Conservation (phyloP, 2,329 filamentous ascomycete species). For the Trichoderma koningii region DNA sequence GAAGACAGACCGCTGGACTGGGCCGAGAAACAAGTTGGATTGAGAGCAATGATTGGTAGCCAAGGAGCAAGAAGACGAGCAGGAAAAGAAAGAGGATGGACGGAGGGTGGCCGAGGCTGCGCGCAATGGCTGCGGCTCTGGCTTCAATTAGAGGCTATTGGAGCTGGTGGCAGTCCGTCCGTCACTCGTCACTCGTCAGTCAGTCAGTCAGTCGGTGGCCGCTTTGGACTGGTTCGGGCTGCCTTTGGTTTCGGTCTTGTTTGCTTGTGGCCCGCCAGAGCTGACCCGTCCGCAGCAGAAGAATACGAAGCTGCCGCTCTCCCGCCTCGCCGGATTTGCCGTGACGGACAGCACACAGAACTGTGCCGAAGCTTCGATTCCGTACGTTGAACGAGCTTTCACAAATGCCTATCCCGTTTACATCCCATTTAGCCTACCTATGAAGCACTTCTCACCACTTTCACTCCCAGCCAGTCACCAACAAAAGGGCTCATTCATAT, state of each 20-base stretch:
- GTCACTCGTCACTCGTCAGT: too few relatives aligned
- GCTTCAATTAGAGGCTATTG: too few relatives aligned
- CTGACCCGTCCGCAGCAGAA: neutral
- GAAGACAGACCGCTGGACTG: constrained; percentile 24
- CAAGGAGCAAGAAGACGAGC: constrained; percentile 17
- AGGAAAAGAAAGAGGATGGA: neutral
- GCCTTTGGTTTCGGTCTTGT: neutral
- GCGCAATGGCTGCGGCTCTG: constrained; percentile 20
- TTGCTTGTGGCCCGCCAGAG: constrained; percentile 6
- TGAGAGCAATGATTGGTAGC: neutral
- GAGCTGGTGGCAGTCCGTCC: too few relatives aligned
- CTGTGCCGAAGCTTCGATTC: neutral
- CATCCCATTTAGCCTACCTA: neutral
- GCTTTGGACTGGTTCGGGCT: neutral
- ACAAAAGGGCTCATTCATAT: neutral
- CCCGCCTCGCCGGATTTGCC: neutral
- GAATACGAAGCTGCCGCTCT: neutral
- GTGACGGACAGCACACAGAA: neutral
- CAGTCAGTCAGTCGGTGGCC: neutral
- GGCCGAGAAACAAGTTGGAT: neutral
- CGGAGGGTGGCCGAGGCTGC: constrained; percentile 22
- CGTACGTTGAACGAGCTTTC: neutral
- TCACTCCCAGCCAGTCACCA: neutral
- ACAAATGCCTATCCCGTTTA: neutral
- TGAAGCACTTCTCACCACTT: neutral